Percentiles rank a stretch among this genome's conserved stretches.
Evolutionary conservation across 257 asterid species (phyloP).

Genomic region (Salvia rosmarinus): DNA sequence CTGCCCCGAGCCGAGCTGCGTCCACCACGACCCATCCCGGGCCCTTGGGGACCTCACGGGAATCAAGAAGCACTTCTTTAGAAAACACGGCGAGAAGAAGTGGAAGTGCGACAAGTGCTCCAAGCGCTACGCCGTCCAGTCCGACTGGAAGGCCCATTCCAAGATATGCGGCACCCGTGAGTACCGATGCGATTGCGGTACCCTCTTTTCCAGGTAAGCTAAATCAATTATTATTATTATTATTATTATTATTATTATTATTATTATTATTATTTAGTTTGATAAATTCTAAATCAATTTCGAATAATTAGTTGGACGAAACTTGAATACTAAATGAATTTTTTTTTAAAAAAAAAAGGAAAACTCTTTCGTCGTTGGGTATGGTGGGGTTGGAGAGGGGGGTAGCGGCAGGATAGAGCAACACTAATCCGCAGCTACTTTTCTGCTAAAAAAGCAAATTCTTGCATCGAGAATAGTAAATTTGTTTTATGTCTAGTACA

Average conservation of each 20-base stretch:
- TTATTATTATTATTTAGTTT: neutral
- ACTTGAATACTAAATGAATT: neutral
- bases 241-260: no score
- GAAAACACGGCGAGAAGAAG: constrained; percentile 82
- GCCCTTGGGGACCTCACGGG: constrained; percentile 78
- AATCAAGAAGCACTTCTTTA: constrained; percentile 63
- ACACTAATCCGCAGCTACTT: constrained; percentile 33
- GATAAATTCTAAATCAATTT: neutral
- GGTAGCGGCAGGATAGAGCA: constrained; percentile 1
- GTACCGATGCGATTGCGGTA: constrained; percentile 76
- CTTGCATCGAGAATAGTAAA: constrained; percentile 35
- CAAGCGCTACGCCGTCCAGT: constrained; percentile 73
- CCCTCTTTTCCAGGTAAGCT: constrained; percentile 69
- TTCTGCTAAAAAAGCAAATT: constrained; percentile 46
- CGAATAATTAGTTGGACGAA: neutral
- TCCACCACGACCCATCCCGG: constrained; percentile 66
- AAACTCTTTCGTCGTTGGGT: neutral
- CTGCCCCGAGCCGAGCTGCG: constrained; percentile 70
- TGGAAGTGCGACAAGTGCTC: constrained; percentile 81
- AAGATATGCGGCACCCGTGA: constrained; percentile 82
- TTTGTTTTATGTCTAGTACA: constrained; percentile 30
- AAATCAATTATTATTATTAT: no score
- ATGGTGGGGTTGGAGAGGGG: neutral
- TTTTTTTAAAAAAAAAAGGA: neutral
- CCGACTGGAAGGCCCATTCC: constrained; percentile 85